Percentiles rank a stretch among this genome's conserved stretches.
phyloP scores from a whole-genome alignment of 352 stramenopile species.

The Globisporangium ultimum region DNA sequence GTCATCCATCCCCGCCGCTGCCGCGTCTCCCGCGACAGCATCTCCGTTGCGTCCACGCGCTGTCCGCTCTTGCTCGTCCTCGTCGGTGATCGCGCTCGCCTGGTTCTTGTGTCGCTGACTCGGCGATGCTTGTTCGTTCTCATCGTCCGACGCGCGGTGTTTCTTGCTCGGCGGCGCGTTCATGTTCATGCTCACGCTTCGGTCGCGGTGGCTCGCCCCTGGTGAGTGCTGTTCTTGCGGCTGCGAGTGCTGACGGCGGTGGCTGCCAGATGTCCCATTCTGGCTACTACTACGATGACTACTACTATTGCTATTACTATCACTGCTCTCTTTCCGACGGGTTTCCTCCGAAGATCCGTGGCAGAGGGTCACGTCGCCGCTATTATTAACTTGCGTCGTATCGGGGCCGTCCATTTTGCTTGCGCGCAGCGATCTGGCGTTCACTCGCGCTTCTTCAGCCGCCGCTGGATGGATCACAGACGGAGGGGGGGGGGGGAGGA shows the following conservation, averaged over 20 bases:
- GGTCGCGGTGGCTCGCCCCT: constrained; percentile 33
- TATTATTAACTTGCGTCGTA: constrained; percentile 9
- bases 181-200: constrained; percentile 71
- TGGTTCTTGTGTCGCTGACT: constrained; percentile 11
- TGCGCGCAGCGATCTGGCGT: no score
- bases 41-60: constrained; percentile 4
- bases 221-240: constrained; percentile 9
- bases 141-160: constrained; percentile 73
- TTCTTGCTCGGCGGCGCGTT: constrained; percentile 73
- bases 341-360: no score
- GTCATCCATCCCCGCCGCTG: neutral
- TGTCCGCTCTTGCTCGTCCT: neutral
- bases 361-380: neutral
- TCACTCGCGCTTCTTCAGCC: no score
- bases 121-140: constrained; percentile 38
- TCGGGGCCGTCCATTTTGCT: no score
- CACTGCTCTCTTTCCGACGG: constrained; percentile 2
- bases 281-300: neutral
- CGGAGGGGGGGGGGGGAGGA: no score
- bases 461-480: no score
- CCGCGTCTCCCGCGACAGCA: neutral
- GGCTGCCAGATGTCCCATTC: neutral
- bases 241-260: constrained; percentile 6
- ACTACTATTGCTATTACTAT: constrained; percentile 1
- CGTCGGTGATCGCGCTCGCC: neutral